Evolutionary conservation across 1,284 basidiomycete genomes (phyloP), one percentile per base, ranked within the genome.

Genomic region (Cryptococcus amylolentus): DNA sequence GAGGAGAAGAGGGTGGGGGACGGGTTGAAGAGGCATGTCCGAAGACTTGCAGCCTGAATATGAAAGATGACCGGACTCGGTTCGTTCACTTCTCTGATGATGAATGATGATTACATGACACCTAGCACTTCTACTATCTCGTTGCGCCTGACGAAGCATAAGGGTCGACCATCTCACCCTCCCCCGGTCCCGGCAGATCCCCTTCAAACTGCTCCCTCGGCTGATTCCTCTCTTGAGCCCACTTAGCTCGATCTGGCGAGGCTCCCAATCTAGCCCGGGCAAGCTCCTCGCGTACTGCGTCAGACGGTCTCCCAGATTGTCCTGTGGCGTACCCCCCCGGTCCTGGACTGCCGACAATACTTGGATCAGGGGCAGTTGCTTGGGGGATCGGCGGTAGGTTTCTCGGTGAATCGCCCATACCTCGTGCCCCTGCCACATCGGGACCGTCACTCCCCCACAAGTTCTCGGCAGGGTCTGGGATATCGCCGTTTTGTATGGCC

Each of bases 81-180:
- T 8, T 35, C 10, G 31, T 10, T 10, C 31, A 35, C 31, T 35
- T 35, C 2, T 23, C 23, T 23, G 23, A 23, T 35, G 31, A 6
- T 35, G 31, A 8, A 35, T 35, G 6, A 35, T 35, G 31, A 1
- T 35, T 41, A 28, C 16, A 9, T 20, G 4, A 1, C 28, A 26
- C 13, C 38, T 52, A 43, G 58, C 10, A 52, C 56, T 12, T 60
- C 55, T 16, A 28, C 47, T 35, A 35, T 49, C 14, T 23, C 6
- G 6, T 49, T 18, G 66, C 60, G 0, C 68, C 71, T 10, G 68
- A 60, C 1, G 66, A 55, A 49, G 64, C 54, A 49, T 64, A 73
- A 5, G 65, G 62, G 58, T 73, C 71, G 31, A 62, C 47, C 67
- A 73, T 64, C 59, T 71, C 69, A n/a, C 42, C 51, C 46, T 69